Percentiles rank a stretch among this genome's conserved stretches.
Evolutionary conservation across 2,329 filamentous ascomycete genomes (phyloP).

Genomic region (Ceratocystis destructans): DNA sequence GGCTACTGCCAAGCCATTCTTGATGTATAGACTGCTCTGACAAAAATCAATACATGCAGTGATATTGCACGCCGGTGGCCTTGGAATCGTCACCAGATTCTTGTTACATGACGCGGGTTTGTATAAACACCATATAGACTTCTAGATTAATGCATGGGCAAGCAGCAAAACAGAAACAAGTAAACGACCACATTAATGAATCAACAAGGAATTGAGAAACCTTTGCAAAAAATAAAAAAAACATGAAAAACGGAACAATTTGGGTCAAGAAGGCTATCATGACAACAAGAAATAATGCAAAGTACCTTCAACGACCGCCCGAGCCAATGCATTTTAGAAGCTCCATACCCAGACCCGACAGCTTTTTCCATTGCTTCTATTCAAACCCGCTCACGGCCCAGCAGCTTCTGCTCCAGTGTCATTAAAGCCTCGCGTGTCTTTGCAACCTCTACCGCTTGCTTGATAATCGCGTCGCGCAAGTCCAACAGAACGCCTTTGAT

Average conservation of each 20-base stretch:
- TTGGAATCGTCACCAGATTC: neutral
- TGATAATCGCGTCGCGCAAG: constrained; percentile 30
- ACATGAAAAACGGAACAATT: neutral
- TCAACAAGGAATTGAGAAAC: neutral
- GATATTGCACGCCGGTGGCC: neutral
- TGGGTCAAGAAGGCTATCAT: constrained; percentile 8
- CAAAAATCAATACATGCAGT: neutral
- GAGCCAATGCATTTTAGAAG: neutral
- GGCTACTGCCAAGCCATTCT: neutral
- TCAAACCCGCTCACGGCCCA: constrained; percentile 20
- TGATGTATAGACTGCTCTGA: neutral
- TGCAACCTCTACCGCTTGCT: constrained; percentile 32
- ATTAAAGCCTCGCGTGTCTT: constrained; percentile 32
- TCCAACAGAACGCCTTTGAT: constrained; percentile 29
- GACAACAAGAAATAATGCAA: constrained; percentile 4
- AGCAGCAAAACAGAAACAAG: neutral
- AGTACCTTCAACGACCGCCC: neutral
- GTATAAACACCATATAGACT: neutral
- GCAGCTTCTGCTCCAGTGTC: constrained; percentile 30
- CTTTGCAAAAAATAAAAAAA: neutral
- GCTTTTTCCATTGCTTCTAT: neutral
- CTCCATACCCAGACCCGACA: neutral
- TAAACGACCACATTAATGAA: neutral
- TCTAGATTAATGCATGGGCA: neutral
- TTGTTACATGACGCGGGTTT: neutral